Conservation (phyloP, 768 basidiomycete genomes). For the Tremella yokohamensis region DNA sequence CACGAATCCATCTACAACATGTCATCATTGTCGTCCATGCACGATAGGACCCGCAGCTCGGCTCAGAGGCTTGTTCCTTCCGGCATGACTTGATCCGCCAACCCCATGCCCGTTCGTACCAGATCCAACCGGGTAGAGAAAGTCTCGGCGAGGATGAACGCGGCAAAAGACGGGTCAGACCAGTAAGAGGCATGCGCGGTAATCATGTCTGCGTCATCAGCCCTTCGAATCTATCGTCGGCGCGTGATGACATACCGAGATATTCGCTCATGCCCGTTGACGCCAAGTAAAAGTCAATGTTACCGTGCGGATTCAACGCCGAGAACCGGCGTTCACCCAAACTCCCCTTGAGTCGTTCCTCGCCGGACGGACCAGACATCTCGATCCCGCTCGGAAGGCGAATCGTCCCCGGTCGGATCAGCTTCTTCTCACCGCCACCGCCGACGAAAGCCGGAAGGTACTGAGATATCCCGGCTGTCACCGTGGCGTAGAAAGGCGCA, state of each 20-base stretch:
- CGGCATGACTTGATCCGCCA: constrained; percentile 36
- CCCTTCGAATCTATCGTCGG: constrained; percentile 7
- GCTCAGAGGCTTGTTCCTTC: constrained; percentile 22
- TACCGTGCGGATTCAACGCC: constrained; percentile 55
- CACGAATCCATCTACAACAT: too few species aligned
- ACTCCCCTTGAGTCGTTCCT: constrained; percentile 47
- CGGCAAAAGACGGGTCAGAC: constrained; percentile 52
- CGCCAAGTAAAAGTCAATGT: constrained; percentile 54
- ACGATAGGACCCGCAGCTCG: neutral
- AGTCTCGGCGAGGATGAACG: constrained; percentile 53
- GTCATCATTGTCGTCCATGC: neutral
- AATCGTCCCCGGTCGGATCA: constrained; percentile 43
- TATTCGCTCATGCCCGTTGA: constrained; percentile 54
- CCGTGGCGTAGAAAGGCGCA: constrained; percentile 45
- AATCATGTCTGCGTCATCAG: constrained; percentile 40
- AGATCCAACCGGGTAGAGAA: constrained; percentile 51
- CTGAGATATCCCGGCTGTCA: constrained; percentile 47
- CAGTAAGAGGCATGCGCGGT: constrained; percentile 54
- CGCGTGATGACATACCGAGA: constrained; percentile 37
- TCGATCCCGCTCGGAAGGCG: constrained; percentile 51
- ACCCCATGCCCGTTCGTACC: constrained; percentile 51
- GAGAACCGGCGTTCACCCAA: constrained; percentile 52
- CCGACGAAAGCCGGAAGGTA: constrained; percentile 40
- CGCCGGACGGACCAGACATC: constrained; percentile 48
- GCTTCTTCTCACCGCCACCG: constrained; percentile 28